A percentile compares a stretch with the other conserved stretches of the same genome.
Evolutionary conservation across 345 rosid species (phyloP).

Genomic region (Ceriops tagal): DNA sequence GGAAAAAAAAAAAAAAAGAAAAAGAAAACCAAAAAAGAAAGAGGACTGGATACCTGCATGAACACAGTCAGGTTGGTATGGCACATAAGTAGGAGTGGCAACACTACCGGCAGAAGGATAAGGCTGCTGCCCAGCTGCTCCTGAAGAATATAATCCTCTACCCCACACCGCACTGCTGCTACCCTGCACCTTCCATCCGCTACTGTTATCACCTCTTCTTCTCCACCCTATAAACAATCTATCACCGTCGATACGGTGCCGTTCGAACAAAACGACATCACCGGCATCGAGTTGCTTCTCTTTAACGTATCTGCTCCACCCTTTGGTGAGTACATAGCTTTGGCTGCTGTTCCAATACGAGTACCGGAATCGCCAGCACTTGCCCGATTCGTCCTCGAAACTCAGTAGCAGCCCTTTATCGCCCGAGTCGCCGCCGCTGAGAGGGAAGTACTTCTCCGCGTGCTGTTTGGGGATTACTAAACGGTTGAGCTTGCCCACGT

Average conservation of each 20-base stretch:
- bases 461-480: conserved; percentile 86
- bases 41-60: conserved; percentile 53
- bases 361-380: conserved; percentile 78
- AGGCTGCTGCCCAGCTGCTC: conserved; percentile 20
- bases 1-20: not conserved
- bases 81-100: conserved; percentile 15
- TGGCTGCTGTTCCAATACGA: conserved; percentile 90
- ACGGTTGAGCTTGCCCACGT: conserved; percentile 88
- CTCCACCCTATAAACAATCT: conserved; percentile 78
- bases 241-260: conserved; percentile 49
- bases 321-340: conserved; percentile 86
- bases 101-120: conserved; percentile 17
- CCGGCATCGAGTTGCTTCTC: conserved; percentile 86
- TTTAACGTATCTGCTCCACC: conserved; percentile 87
- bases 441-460: conserved; percentile 81
- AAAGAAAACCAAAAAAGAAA: not conserved
- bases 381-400: conserved; percentile 86
- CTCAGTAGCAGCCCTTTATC: conserved; percentile 55
- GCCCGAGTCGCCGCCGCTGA: conserved; percentile 38
- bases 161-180: conserved; percentile 18
- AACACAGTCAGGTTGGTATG: conserved; percentile 53
- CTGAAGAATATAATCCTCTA: conserved; percentile 22
- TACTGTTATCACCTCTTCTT: conserved; percentile 9
- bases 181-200: conserved; percentile 19
- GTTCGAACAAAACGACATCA: conserved; percentile 60